Conservation (phyloP, 148 eudicot species). For the Vaccinium macrocarpon region DNA sequence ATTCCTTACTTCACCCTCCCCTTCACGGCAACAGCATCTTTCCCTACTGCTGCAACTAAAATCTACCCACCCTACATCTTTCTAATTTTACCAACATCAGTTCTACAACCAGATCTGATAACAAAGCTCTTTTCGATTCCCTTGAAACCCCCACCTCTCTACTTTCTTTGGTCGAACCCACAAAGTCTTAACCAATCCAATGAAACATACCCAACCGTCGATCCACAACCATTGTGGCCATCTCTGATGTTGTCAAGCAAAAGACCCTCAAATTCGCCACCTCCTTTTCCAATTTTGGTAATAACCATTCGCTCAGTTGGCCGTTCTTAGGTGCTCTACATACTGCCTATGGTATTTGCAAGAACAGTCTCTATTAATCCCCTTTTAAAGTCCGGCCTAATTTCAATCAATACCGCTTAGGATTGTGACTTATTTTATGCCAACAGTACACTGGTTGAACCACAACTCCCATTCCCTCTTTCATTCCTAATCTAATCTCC, state of each 20-base stretch:
- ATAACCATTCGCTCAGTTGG: background rate
- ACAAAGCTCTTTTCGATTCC: constrained; percentile 32
- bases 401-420: too few species aligned
- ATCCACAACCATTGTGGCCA: constrained; percentile 42
- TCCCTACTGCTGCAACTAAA: constrained; percentile 38
- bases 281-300: constrained; percentile 61
- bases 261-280: constrained; percentile 39
- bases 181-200: constrained; percentile 10
- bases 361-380: background rate
- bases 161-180: constrained; percentile 44
- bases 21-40: constrained; percentile 21
- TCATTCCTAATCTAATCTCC: too few species aligned
- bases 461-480: too few species aligned
- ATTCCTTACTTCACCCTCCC: background rate
- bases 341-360: background rate
- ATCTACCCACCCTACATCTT: constrained; percentile 37
- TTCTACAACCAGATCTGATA: constrained; percentile 31
- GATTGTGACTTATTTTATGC: too few species aligned
- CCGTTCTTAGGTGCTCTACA: background rate
- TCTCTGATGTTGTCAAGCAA: constrained; percentile 59
- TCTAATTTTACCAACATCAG: constrained; percentile 16
- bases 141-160: constrained; percentile 21
- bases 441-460: too few species aligned
- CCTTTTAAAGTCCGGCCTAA: too few species aligned
- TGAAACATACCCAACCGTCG: constrained; percentile 21